These are phyloP conservation scores for Basipetospora chlamydospora DNA, from an alignment of 2,329 filamentous ascomycete genomes.

Conservation along the genomic window DNA sequence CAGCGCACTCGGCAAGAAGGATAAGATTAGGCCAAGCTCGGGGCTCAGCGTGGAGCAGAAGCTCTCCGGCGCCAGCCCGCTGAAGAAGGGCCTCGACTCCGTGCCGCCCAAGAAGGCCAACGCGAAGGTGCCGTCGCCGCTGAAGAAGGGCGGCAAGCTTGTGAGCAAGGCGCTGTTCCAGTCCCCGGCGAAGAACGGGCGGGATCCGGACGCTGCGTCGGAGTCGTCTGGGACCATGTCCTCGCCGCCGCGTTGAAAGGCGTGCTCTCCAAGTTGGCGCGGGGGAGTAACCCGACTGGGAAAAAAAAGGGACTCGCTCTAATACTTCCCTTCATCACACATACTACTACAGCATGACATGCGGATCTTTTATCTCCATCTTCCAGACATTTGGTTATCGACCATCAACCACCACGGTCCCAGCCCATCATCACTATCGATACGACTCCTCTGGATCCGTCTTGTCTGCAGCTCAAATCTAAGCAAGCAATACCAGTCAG, in stretches of 20 bases:
- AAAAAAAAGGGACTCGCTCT: too few species aligned
- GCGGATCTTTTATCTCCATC: too few species aligned
- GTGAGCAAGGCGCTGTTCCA: conserved; percentile 31
- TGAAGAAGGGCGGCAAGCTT: conserved; percentile 24
- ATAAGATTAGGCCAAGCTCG: conserved; percentile 37
- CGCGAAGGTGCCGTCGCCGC: conserved; percentile 22
- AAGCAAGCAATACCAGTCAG: too few species aligned
- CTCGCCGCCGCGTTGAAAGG: conserved; percentile 26
- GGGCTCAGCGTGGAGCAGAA: conserved; percentile 35
- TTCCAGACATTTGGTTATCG: too few species aligned
- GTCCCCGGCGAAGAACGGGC: conserved; percentile 33
- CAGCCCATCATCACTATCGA: too few species aligned
- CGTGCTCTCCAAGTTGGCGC: too few species aligned
- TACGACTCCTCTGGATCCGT: too few species aligned
- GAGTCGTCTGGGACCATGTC: conserved; percentile 43
- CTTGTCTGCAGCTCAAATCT: too few species aligned
- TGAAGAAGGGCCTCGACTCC: conserved; percentile 12
- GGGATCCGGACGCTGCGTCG: conserved; percentile 34
- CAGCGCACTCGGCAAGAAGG: conserved; percentile 29
- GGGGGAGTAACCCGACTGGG: too few species aligned
- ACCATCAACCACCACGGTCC: too few species aligned
- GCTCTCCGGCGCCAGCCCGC: conserved; percentile 12
- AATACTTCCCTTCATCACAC: too few species aligned
- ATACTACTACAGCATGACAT: too few species aligned
- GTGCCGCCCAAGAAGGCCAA: conserved; percentile 21